phyloP scores from a whole-genome alignment of 805 yeast genomes.

The Candida sithepensis region DNA sequence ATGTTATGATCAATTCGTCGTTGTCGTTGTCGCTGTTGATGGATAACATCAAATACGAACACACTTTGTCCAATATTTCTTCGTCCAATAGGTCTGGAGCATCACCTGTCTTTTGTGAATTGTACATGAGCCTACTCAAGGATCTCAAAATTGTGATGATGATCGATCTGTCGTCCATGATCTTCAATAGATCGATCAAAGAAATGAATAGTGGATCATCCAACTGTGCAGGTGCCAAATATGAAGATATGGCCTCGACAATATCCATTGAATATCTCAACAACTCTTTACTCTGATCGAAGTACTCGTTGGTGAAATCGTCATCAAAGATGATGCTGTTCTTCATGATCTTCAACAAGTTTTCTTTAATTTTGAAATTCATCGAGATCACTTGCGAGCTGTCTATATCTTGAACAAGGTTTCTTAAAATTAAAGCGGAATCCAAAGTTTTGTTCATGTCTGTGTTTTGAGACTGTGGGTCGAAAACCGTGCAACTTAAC shows the following conservation, averaged over 20 bases:
- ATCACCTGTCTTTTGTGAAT: slow-evolving; percentile 39
- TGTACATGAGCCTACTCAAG: slow-evolving; percentile 72
- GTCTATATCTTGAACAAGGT: slow-evolving; percentile 76
- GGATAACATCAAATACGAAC: slow-evolving; percentile 52
- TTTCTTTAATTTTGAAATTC: slow-evolving; percentile 31
- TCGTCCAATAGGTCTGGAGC: slow-evolving; percentile 47
- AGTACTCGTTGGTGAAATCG: slow-evolving; percentile 25
- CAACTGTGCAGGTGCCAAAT: slow-evolving; percentile 68
- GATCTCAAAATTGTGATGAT: slow-evolving; percentile 70
- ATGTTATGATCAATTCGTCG: slow-evolving; percentile 71
- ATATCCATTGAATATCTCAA: slow-evolving; percentile 70
- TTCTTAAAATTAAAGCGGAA: slow-evolving; percentile 69
- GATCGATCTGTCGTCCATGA: slow-evolving; percentile 63
- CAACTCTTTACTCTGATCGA: slow-evolving; percentile 49
- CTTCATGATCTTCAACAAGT: slow-evolving; percentile 47
- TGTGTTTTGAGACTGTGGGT: slow-evolving; percentile 15
- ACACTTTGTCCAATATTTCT: slow-evolving; percentile 47
- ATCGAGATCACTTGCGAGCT: slow-evolving; percentile 76
- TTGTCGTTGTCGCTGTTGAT: slow-evolving; percentile 34
- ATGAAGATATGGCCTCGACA: slow-evolving; percentile 79
- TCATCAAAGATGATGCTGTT: slow-evolving; percentile 23
- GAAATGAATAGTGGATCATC: slow-evolving; percentile 65
- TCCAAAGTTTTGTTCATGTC: slow-evolving; percentile 34
- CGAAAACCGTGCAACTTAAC: slow-evolving; percentile 17
- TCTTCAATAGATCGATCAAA: slow-evolving; percentile 47